Evolutionary conservation across 495 filamentous ascomycete species (phyloP).

Genomic region (Trichoderma asperelloides): DNA sequence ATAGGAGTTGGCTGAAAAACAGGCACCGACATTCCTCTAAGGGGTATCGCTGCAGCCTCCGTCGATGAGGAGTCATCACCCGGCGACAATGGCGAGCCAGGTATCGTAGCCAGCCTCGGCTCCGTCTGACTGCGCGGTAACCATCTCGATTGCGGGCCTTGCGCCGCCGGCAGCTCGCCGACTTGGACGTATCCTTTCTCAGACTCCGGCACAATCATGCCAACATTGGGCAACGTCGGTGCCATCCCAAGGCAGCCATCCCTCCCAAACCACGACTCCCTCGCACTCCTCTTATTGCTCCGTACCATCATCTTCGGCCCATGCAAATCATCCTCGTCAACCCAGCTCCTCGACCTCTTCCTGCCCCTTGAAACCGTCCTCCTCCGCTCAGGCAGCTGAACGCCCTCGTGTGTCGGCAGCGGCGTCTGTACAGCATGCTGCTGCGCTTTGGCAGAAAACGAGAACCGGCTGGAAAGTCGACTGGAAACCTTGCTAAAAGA

Average conservation of each 20-base stretch:
- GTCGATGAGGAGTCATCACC: background rate
- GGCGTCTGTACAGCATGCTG: background rate
- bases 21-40: background rate
- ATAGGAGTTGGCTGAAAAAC: background rate
- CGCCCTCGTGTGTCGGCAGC: background rate
- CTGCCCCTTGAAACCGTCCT: background rate
- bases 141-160: background rate
- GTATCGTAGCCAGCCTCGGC: background rate
- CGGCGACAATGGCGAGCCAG: background rate
- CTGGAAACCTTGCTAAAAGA: slow-evolving; percentile 4
- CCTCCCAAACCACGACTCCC: background rate
- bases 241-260: background rate
- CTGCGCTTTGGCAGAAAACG: background rate
- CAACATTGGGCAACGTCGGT: slow-evolving; percentile 1
- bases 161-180: background rate
- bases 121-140: background rate
- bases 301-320: background rate
- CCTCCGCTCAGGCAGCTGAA: background rate
- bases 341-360: slow-evolving; percentile 6
- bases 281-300: background rate
- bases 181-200: background rate
- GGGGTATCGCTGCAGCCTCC: background rate
- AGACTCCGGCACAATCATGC: no score
- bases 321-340: slow-evolving; percentile 4
- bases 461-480: background rate